These are phyloP conservation scores for Teunomyces barrocoloradensis DNA, from an alignment of 805 yeast species.

Conservation along the genomic window DNA sequence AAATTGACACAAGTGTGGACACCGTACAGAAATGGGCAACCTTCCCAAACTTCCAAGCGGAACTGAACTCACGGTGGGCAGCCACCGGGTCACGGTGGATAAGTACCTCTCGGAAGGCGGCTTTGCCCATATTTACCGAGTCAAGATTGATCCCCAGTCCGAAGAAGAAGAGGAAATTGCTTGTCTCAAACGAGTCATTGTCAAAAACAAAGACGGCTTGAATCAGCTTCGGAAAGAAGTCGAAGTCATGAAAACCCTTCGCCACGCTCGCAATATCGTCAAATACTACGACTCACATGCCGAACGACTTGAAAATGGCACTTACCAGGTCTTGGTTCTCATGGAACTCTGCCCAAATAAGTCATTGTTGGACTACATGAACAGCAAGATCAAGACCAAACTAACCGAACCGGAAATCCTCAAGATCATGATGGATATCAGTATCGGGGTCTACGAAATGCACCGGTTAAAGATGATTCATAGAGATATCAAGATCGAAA, in stretches of 20 bases:
- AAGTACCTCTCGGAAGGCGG: slow-evolving; percentile 56
- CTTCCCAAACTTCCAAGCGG: slow-evolving; percentile 37
- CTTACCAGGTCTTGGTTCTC: slow-evolving; percentile 82
- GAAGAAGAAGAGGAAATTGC: slow-evolving; percentile 49
- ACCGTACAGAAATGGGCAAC: slow-evolving; percentile 18
- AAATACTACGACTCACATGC: slow-evolving; percentile 77
- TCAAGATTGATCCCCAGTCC: slow-evolving; percentile 45
- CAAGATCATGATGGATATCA: slow-evolving; percentile 78
- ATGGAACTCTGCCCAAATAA: slow-evolving; percentile 93
- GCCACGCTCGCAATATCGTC: slow-evolving; percentile 58
- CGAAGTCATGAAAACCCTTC: slow-evolving; percentile 69
- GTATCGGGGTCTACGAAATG: slow-evolving; percentile 80
- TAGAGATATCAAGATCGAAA: slow-evolving; percentile 92
- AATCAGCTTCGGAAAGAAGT: slow-evolving; percentile 69
- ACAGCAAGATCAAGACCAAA: slow-evolving; percentile 75
- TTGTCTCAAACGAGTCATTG: slow-evolving; percentile 72
- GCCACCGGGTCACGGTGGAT: slow-evolving; percentile 34
- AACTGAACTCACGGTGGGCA: slow-evolving; percentile 39
- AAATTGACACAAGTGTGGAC: neutral
- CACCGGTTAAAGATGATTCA: slow-evolving; percentile 79
- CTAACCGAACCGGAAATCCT: slow-evolving; percentile 73
- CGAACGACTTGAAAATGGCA: slow-evolving; percentile 48
- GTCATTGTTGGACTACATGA: slow-evolving; percentile 89
- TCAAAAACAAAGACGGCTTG: slow-evolving; percentile 67
- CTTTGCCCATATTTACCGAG: slow-evolving; percentile 76